These are phyloP conservation scores for Turritis glabra DNA, from an alignment of 345 rosid genomes.

Conservation along the genomic window DNA sequence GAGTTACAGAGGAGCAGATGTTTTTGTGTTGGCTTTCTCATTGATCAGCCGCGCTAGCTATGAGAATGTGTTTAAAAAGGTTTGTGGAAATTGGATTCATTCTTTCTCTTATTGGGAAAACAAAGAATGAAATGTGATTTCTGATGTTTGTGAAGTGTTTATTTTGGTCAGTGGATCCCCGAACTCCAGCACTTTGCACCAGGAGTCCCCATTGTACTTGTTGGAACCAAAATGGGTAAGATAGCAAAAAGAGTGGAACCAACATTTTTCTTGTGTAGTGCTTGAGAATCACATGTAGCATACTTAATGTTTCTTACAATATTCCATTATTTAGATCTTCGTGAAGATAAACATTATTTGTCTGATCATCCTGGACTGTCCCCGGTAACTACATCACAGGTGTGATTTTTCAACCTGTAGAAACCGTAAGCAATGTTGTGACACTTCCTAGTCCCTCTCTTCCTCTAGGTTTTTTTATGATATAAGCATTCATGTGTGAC, in stretches of 20 bases:
- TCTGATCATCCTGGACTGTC: slow-evolving; percentile 84
- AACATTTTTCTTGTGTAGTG: not conserved
- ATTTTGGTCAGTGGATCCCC: slow-evolving; percentile 73
- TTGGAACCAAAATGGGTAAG: slow-evolving; percentile 84
- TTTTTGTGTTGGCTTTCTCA: slow-evolving; percentile 85
- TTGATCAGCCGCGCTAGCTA: slow-evolving; percentile 83
- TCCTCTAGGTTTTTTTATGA: not conserved
- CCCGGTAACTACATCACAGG: slow-evolving; percentile 88
- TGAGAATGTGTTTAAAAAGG: slow-evolving; percentile 84
- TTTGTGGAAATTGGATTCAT: slow-evolving; percentile 8
- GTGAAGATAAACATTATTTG: slow-evolving; percentile 79
- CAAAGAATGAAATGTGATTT: not conserved
- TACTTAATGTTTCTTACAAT: slow-evolving; percentile 2
- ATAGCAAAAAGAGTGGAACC: not conserved
- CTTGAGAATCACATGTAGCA: not conserved
- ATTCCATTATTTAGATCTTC: slow-evolving; percentile 61
- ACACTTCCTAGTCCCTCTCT: not conserved
- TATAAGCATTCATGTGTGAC: slow-evolving; percentile 1
- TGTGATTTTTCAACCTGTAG: slow-evolving; percentile 24
- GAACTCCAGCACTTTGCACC: slow-evolving; percentile 83
- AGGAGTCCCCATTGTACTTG: slow-evolving; percentile 74
- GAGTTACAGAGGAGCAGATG: slow-evolving; percentile 89
- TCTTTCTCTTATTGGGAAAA: not conserved
- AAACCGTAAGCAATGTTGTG: not conserved
- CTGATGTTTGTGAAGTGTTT: slow-evolving; percentile 31